Evolutionary conservation across 495 filamentous ascomycete genomes (phyloP), one percentile per base, ranked within the genome.

Genomic region (Talaromyces adpressus): DNA sequence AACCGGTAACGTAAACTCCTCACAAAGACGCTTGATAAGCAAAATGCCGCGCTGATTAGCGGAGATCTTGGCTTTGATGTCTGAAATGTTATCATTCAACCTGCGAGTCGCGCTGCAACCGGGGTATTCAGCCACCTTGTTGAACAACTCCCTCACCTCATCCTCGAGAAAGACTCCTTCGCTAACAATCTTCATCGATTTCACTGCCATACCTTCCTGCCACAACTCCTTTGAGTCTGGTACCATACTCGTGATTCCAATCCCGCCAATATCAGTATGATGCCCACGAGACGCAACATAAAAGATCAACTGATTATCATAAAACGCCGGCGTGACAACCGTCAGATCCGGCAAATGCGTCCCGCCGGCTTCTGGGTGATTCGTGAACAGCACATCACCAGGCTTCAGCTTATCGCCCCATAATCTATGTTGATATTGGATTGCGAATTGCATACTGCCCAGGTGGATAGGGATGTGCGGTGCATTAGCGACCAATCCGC

Each of bases 261-360:
- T 97, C 20, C 94, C 94, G 12, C 94, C 94, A 67, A 98, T 98
- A 72, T 98, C 94, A 1, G 94, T 95, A 65, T 98, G 94, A 72
- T 98, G 94, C 0, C 94, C 94, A 27, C 94, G 85, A 6, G 92
- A 96, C 2, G 95, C 94, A 6, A 97, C 94, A 69, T 98, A 98
- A 75, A 98, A 98, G 66, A 98, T 84, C 61, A 98, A 97, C 30
- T 91, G 85, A 54, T 90, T 87, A 14, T 90, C 91, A 34, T 78
- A 75, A 72, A 98, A 98, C 9, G 95, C 94, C 0, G 94, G 94
- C 51, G 93, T 98, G 58, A 81, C 45, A 23, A 93, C 89, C 0
- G 94, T 98, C 62, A 98, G 93, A 73, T 98, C 94, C 1, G 92
- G 92, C 3, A 97, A 75, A 72, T 91, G 89, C 7, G 88, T 91